Base-by-base conservation (phyloP, 2,329 filamentous ascomycete species). In the Stachybotrys chlorohalonatus region DNA sequence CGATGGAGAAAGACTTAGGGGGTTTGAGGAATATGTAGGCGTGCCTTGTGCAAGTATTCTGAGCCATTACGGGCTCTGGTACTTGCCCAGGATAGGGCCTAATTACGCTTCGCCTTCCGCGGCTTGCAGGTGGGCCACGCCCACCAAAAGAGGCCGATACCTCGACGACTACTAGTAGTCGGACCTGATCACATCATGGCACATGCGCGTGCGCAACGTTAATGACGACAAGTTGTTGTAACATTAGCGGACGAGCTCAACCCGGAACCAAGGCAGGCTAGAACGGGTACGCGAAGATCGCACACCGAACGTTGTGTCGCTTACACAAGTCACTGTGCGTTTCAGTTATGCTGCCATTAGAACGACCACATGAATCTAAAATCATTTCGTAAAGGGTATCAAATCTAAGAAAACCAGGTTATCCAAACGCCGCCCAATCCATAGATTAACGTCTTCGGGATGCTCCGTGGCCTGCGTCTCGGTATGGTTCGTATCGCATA, bases 1-100 rank as follows among this genome's bases (percentile, higher is more conserved):
- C 75, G 6, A 80, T 83, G 75, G 78, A 83, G 55, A 78, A 76
- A 60, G 81, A 84, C 54, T 60, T 83, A 6, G 79, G 77, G 3
- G 80, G 76, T 3, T 62, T 84, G 58, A 71, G 80, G 62, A 69
- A 75, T 54, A 79, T 83, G 73, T 81, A 69, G 73, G 24, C 24
- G 24, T 24, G 24, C 24, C 24, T 24, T 24, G 24, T 24, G 24
- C 24, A 4, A 24, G 24, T 24, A 24, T 24, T 24, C 24, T 24
- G 24, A 24, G 24, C 24, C 24, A 24, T 24, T 24, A 24, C 24
- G 24, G 24, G 24, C 24, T 24, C 4, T 24, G 24, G 4, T 24
- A 24, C 4, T 24, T 24, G 24, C 24, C 24, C 2, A 24, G 24
- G 24, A 24, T 24, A 24, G 4, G 24, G 24, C 4, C 24, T 2